A percentile compares a stretch with the other conserved stretches of the same genome.
phyloP scores from a whole-genome alignment of 2,329 filamentous ascomycete genomes.

The Fusarium tricinctum region DNA sequence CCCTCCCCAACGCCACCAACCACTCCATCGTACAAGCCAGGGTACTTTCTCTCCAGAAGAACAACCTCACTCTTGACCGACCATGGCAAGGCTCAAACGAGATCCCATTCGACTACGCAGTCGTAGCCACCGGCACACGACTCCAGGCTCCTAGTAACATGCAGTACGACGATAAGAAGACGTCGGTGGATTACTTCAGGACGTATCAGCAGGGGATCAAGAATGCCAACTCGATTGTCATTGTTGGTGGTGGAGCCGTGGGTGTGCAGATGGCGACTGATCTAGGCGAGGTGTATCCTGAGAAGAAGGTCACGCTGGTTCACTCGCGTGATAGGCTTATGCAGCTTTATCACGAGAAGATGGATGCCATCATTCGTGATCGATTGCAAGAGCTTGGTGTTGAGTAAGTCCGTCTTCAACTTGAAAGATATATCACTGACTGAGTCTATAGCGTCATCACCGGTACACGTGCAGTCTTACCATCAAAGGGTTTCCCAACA shows the following conservation, averaged over 20 bases:
- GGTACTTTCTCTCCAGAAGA: slow-evolving; percentile 35
- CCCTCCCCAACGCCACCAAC: slow-evolving; percentile 35
- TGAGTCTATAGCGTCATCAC: slow-evolving; percentile 31
- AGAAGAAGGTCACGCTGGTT: slow-evolving; percentile 44
- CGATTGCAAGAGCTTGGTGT: slow-evolving; percentile 44
- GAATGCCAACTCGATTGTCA: slow-evolving; percentile 42
- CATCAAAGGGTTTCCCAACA: slow-evolving; percentile 40
- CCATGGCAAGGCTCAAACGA: slow-evolving; percentile 46
- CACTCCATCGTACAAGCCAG: slow-evolving; percentile 41
- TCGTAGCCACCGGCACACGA: slow-evolving; percentile 44
- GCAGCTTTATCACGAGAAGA: slow-evolving; percentile 47
- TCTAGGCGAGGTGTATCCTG: slow-evolving; percentile 45
- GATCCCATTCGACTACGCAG: slow-evolving; percentile 45
- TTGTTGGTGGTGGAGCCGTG: slow-evolving; percentile 47
- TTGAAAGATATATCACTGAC: not conserved
- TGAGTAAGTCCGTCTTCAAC: slow-evolving; percentile 14
- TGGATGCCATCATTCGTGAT: slow-evolving; percentile 43
- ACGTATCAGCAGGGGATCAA: slow-evolving; percentile 41
- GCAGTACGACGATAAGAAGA: slow-evolving; percentile 43
- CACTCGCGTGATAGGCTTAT: slow-evolving; percentile 46
- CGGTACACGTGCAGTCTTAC: slow-evolving; percentile 42
- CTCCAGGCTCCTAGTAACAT: slow-evolving; percentile 45
- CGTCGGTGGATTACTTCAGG: slow-evolving; percentile 44
- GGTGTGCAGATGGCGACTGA: slow-evolving; percentile 49
- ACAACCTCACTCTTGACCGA: slow-evolving; percentile 42